Base-by-base conservation (phyloP, 129 eudicot genomes). In the carrot (Daucus carota) region DNA sequence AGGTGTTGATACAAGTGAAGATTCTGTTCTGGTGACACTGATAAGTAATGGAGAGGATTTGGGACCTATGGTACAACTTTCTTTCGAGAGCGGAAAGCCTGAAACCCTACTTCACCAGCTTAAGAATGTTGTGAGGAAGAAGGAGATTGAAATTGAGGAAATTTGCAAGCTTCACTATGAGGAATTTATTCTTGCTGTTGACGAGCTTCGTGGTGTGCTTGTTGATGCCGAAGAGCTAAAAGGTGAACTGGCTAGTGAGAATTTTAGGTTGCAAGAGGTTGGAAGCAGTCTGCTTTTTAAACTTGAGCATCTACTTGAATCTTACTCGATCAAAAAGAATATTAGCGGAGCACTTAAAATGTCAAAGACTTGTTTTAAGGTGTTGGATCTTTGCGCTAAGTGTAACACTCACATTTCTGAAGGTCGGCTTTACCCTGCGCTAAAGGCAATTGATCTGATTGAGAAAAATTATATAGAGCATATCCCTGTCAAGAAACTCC, bases 181-280 rank as follows among this genome's bases (percentile, higher is more conserved):
- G 70, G 97, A 94, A 44, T 94, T 94, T 60, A 94, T 94, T 31
- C 76, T 87, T 79, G 98, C 98, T 15, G 98, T 93, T 41, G 98
- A 93, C 73, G 98, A 93, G 75, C 92, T 93, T 41, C 96, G 97
- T 38, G 98, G 98, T 20, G 98, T 93, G 8, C 81, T 93, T 38
- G 98, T 91, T 75, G 98, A 93, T 83, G 98, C 97, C 0, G 98
- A 94, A 79, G 98, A 89, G 79, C 78, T 94, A 52, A 94, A 91
- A 82, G 59, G 82, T 60, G 98, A 85, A 74, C 93, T 91, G 16
- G 88, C 91, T 32, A 87, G 85, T 82, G 97, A 91, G 69, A 94
- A 94, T 75, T 87, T 83, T 54, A 77, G 88, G 85, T 79, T 94
- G 57, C 98, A 91, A 80, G 97, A 94, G 73, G 93, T 89, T 17